These are phyloP conservation scores for Coemansia sp. DNA, from an alignment of 192 early-diverging fungal genomes.

Conservation along the genomic window DNA sequence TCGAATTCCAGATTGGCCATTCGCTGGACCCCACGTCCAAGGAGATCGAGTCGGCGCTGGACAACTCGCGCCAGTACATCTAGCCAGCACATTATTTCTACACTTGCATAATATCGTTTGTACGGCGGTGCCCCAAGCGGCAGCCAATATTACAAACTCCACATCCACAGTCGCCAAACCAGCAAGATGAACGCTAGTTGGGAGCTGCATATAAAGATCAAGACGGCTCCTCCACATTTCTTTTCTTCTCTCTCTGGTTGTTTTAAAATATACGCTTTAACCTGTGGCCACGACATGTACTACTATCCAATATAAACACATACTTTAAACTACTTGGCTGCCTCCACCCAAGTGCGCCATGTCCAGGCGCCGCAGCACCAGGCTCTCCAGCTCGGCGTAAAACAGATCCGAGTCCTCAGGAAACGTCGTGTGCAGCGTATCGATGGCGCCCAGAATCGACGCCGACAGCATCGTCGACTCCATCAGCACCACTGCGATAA, in stretches of 20 bases:
- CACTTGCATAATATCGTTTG: too few relatives aligned
- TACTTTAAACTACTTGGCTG: too few relatives aligned
- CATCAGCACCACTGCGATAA: conserved; percentile 86
- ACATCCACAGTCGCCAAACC: too few relatives aligned
- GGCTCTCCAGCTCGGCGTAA: neutral
- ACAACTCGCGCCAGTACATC: conserved; percentile 55
- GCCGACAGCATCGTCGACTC: conserved; percentile 77
- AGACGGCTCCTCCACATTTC: too few relatives aligned
- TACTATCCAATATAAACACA: too few relatives aligned
- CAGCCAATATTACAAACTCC: too few relatives aligned
- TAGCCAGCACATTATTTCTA: neutral
- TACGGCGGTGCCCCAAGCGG: too few relatives aligned
- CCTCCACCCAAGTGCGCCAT: neutral
- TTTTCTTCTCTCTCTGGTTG: too few relatives aligned
- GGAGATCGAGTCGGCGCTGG: conserved; percentile 76
- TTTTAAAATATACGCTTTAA: too few relatives aligned
- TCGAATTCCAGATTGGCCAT: conserved; percentile 79
- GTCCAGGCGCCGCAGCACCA: neutral
- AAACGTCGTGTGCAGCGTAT: conserved; percentile 76
- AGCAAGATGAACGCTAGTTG: too few relatives aligned
- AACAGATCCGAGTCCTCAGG: conserved; percentile 76
- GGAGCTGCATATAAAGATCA: too few relatives aligned
- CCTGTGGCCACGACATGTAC: too few relatives aligned
- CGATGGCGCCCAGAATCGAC: conserved; percentile 89
- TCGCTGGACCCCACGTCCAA: conserved; percentile 71